Conservation (phyloP, 1,139 yeast species). For the Yamadazyma epiphylla region DNA sequence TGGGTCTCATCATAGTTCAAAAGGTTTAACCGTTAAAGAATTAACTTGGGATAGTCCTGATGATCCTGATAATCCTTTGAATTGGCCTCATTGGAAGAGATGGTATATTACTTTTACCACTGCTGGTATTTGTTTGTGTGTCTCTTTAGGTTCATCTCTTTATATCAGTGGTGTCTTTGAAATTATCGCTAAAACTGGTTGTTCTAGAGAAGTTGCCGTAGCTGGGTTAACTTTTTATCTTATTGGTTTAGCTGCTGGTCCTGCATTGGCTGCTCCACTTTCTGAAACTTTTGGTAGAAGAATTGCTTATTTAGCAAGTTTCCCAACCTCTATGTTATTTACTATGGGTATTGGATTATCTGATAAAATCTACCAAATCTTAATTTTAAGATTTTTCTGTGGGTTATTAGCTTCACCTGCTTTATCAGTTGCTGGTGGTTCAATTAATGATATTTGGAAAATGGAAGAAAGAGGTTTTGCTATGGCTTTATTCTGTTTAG, state of each 20-base stretch:
- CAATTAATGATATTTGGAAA: constrained; percentile 70
- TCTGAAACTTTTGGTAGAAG: constrained; percentile 75
- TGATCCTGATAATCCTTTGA: constrained; percentile 61
- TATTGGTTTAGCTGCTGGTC: constrained; percentile 69
- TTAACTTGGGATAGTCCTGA: constrained; percentile 61
- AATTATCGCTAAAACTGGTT: constrained; percentile 38
- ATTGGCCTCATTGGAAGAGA: constrained; percentile 60
- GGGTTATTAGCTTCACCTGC: constrained; percentile 86
- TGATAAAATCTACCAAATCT: constrained; percentile 50
- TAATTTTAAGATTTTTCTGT: constrained; percentile 72
- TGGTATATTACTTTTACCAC: constrained; percentile 64
- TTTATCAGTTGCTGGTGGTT: constrained; percentile 82
- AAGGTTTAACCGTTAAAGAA: constrained; percentile 17
- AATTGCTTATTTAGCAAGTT: constrained; percentile 52
- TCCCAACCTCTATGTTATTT: constrained; percentile 69
- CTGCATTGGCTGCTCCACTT: constrained; percentile 72
- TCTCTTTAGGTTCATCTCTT: constrained; percentile 68
- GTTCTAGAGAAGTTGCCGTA: constrained; percentile 56
- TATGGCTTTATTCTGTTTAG: constrained; percentile 65
- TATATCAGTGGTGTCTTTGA: constrained; percentile 62
- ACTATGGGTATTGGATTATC: constrained; percentile 74
- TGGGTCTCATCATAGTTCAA: constrained; percentile 2
- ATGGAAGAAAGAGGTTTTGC: constrained; percentile 58
- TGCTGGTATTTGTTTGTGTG: constrained; percentile 61
- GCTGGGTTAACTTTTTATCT: constrained; percentile 70